Percentiles rank a stretch among this genome's conserved stretches.
Conservation (phyloP, 1,284 basidiomycete species). For the Irpex rosettiformis region DNA sequence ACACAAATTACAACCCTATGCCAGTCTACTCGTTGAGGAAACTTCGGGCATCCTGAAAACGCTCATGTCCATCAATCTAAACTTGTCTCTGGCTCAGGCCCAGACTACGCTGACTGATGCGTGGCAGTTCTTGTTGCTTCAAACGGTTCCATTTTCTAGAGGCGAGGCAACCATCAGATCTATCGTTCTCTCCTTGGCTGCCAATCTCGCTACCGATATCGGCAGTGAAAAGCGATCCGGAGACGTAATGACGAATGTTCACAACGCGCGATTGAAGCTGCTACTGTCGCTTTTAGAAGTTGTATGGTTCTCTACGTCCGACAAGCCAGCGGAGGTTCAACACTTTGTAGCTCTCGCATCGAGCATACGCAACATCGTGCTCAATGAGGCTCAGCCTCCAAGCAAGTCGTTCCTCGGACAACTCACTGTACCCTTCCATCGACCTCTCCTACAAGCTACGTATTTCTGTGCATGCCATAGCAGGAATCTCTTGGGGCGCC, state of each 20-base stretch:
- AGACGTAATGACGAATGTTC: conserved; percentile 83
- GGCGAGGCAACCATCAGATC: conserved; percentile 51
- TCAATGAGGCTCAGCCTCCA: conserved; percentile 74
- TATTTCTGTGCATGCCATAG: conserved; percentile 74
- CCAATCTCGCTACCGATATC: conserved; percentile 63
- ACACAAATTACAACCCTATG: conserved; percentile 50
- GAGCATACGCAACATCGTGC: conserved; percentile 64
- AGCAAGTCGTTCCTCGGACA: conserved; percentile 71
- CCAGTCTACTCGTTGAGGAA: conserved; percentile 34
- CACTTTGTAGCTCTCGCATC: conserved; percentile 61
- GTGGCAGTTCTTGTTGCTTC: conserved; percentile 74
- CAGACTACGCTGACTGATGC: conserved; percentile 74
- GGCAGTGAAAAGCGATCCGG: conserved; percentile 72
- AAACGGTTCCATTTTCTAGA: conserved; percentile 62
- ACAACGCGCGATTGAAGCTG: conserved; percentile 72
- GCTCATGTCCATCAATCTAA: conserved; percentile 72
- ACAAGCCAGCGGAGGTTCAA: conserved; percentile 51
- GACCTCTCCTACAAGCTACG: conserved; percentile 73
- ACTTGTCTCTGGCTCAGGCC: conserved; percentile 81
- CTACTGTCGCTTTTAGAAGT: conserved; percentile 77
- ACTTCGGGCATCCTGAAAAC: conserved; percentile 48
- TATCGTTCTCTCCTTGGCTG: conserved; percentile 56
- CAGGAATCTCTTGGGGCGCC: conserved; percentile 43
- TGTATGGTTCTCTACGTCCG: conserved; percentile 68
- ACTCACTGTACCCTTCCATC: conserved; percentile 72